A percentile compares a stretch with the other conserved stretches of the same genome.
These are phyloP conservation scores for Cenococcum geophilum DNA, from an alignment of 495 filamentous ascomycete genomes.

Conservation along the genomic window DNA sequence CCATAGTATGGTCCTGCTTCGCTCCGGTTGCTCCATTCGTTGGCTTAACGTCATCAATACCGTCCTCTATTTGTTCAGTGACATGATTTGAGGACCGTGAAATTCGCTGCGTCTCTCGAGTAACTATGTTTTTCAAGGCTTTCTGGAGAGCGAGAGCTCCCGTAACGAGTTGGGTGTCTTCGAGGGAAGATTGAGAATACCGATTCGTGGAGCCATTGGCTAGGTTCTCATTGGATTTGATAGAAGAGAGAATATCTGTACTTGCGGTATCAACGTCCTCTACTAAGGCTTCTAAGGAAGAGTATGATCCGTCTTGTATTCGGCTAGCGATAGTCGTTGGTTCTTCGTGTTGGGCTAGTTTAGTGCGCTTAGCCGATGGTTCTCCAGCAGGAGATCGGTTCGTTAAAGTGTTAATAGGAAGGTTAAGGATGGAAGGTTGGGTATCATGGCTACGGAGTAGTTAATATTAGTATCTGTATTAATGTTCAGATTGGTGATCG, in stretches of 20 bases:
- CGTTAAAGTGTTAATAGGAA: slow-evolving; percentile 12
- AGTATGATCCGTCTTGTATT: slow-evolving; percentile 19
- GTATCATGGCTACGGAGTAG: slow-evolving; percentile 33
- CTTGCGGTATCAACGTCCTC: slow-evolving; percentile 26
- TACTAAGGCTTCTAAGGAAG: slow-evolving; percentile 21
- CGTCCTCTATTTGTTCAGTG: not conserved
- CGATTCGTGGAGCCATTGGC: not conserved
- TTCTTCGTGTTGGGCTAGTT: slow-evolving; percentile 24
- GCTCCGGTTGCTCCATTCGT: not conserved
- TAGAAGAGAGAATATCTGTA: slow-evolving; percentile 10
- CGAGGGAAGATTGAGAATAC: slow-evolving; percentile 3
- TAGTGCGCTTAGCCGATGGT: slow-evolving; percentile 36
- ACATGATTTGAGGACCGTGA: not conserved
- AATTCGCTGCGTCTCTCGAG: slow-evolving; percentile 14
- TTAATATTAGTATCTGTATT: not conserved
- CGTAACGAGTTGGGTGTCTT: slow-evolving; percentile 10
- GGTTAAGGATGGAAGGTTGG: slow-evolving; percentile 35
- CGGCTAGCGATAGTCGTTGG: slow-evolving; percentile 13
- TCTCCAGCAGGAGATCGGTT: slow-evolving; percentile 24
- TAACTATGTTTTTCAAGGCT: slow-evolving; percentile 10
- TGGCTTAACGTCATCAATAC: not conserved
- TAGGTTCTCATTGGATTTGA: slow-evolving; percentile 3
- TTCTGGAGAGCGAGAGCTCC: slow-evolving; percentile 25
- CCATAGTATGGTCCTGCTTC: not conserved
- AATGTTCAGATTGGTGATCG: not conserved